Base-by-base conservation (phyloP, 2,329 filamentous ascomycete genomes). In the Xylariales sp. region DNA sequence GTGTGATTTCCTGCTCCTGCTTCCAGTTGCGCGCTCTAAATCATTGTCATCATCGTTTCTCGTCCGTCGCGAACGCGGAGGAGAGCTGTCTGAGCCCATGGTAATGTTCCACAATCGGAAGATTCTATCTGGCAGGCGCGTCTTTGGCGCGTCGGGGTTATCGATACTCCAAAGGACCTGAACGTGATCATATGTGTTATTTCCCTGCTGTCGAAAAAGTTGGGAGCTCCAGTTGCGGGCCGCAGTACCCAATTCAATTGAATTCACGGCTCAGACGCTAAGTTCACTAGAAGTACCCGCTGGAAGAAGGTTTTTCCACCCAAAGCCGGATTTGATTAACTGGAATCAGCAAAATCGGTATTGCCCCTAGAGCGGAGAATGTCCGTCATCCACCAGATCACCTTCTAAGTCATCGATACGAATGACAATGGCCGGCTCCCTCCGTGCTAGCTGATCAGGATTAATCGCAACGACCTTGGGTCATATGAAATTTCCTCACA, bases 1-100 rank as follows among this genome's bases (percentile, higher is more conserved):
- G 12, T 29, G 24, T 11, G 43, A 39, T 4, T 14, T 34, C 22
- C 29, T 33, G 20, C 34, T 24, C 15, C 31, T 31, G 10, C 37
- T 28, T 21, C 19, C 22, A 27, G 25, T 21, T 35, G 34, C 38
- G 20, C 34, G 12, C n/a, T n/a, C n/a, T n/a, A n/a, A n/a, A 16
- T 33, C 28, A 7, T 38, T 16, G 15, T n/a, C 12, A 11, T 38
- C 33, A 15, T 42, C 43, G 33, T 29, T 14, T 25, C 34, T 19
- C 22, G 43, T 14, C 43, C 39, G 43, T 21, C 38, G 43, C 6
- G 39, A 28, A 16, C 16, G 28, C 11, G 43, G 38, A 19, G 43
- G 38, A 3, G 32, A 18, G 16, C 7, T 31, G 36, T 36, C 20
- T 20, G 27, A 41, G 18, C 29, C 43, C 43, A 45, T 45, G 14